These are phyloP conservation scores for Solanum chmielewskii DNA, from an alignment of 257 asterid species.

Conservation along the genomic window DNA sequence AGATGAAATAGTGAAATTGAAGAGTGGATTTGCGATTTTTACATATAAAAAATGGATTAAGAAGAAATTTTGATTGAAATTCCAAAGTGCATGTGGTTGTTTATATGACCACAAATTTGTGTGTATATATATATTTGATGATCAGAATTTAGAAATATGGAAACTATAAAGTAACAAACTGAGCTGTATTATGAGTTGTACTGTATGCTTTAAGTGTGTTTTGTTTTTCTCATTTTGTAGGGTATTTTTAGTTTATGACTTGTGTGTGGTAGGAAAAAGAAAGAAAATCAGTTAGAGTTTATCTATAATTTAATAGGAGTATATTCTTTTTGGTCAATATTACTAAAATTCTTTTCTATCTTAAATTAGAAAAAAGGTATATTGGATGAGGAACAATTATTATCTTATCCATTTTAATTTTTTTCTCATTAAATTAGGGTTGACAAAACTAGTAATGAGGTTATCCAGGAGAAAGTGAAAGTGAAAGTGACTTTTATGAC, in stretches of 20 bases:
- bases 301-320: neutral
- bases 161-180: neutral
- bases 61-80: neutral
- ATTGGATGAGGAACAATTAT: neutral
- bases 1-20: neutral
- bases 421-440: neutral
- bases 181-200: neutral
- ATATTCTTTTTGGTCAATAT: neutral
- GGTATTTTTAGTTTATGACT: neutral
- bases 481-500: neutral
- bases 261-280: neutral
- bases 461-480: neutral
- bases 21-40: neutral
- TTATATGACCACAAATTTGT: neutral
- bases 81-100: neutral
- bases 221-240: neutral
- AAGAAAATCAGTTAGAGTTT: neutral
- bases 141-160: neutral
- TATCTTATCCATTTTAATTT: neutral
- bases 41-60: neutral
- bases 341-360: neutral
- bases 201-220: neutral
- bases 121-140: neutral
- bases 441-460: neutral
- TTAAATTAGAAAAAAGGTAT: neutral